Base-by-base conservation (phyloP, 2,329 filamentous ascomycete genomes). In the Colletotrichum liaoningense region DNA sequence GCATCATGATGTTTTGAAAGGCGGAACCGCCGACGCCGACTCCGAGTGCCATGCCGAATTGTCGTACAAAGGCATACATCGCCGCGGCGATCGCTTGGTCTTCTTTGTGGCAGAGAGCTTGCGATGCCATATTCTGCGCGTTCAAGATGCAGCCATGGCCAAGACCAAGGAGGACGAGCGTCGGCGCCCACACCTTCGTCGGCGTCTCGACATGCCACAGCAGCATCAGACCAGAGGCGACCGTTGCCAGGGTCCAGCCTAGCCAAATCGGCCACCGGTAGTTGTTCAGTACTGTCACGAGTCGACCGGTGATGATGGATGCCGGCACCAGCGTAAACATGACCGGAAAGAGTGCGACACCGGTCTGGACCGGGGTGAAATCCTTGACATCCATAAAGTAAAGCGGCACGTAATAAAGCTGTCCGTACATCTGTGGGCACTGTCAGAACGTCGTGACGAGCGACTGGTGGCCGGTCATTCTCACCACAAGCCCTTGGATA, bases 301-400 rank as follows among this genome's bases (percentile, higher is more conserved):
- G 55, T 12, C 46, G 30, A 28, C 76, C 74, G 14, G 71, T 73
- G 22, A 75, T 55, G 56, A 77, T 76, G 5, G 71, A 69, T 19
- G 62, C 59, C 11, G 73, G 72, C 4, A 76, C 73, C 8, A 76
- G 57, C 19, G 38, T 67, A 22, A 76, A 59, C 14, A 72, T 74
- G 4, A 69, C 67, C 2, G 75, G 76, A 46, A 79, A 71, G 4
- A 77, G 64, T 28, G 74, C 57, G 5, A 78, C n/a, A n/a, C 75
- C 74, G 5, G 76, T 73, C 1, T 68, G 12, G 19, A 76, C 59
- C 4, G 71, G 67, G 1, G 42, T 73, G 63, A 71, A 77, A 8
- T 59, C 57, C 46, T 75, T 74, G 14, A 79, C 74, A 5, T 74
- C 66, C 33, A 74, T 65, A 62, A 77, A 79, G 63, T 77, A 79